phyloP scores from a whole-genome alignment of 2,329 filamentous ascomycete species.

The Diaporthe sp. region DNA sequence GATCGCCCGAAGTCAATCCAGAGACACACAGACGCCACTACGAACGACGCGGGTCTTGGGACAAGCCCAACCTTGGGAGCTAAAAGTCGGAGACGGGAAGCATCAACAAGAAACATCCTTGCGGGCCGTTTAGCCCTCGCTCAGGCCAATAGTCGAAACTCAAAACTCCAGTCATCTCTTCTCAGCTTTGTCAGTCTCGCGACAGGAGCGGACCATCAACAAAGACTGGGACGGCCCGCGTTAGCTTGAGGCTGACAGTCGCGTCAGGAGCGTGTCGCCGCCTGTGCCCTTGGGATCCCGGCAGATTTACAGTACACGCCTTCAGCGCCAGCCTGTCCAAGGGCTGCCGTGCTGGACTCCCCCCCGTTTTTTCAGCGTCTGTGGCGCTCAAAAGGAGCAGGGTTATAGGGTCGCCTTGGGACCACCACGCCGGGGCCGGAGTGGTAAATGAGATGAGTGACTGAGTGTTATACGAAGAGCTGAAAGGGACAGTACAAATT shows the following conservation, averaged over 20 bases:
- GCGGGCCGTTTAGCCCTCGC: neutral
- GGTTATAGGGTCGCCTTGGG: constrained; percentile 26
- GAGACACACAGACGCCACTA: constrained; percentile 24
- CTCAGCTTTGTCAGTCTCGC: constrained; percentile 4
- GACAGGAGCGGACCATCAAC: constrained; percentile 12
- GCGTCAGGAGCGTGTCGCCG: constrained; percentile 28
- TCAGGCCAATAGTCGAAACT: constrained; percentile 19
- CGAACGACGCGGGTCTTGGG: neutral
- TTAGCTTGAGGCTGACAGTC: constrained; percentile 27
- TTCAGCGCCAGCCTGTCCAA: constrained; percentile 8
- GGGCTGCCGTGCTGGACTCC: neutral
- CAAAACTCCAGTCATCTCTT: constrained; percentile 3
- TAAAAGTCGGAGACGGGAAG: constrained; percentile 16
- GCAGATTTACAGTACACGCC: neutral
- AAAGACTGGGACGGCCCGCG: constrained; percentile 25
- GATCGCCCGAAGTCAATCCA: constrained; percentile 5
- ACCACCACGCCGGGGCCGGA: constrained; percentile 17
- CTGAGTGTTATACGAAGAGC: constrained; percentile 10
- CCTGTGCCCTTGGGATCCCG: neutral
- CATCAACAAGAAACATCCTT: constrained; percentile 27
- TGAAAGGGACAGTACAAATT: constrained; percentile 22
- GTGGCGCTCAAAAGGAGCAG: constrained; percentile 17
- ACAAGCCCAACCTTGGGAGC: constrained; percentile 18
- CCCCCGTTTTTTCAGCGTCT: constrained; percentile 5
- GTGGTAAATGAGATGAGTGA: constrained; percentile 27